Evolutionary conservation across 305 asterid genomes (phyloP).

Genomic region (Rubia tinctorum): DNA sequence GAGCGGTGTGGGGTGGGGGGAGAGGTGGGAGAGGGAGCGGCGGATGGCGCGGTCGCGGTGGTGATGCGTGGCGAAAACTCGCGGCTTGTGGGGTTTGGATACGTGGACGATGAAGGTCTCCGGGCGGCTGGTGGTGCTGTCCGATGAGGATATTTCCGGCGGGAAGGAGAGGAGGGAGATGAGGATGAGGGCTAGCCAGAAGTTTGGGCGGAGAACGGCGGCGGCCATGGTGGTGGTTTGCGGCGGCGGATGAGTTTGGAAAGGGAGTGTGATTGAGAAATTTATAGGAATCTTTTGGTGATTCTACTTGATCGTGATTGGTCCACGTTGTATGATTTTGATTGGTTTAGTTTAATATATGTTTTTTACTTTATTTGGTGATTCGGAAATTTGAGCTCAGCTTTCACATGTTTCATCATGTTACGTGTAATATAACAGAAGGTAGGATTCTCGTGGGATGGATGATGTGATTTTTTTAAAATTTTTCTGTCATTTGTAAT

Average conservation of each 20-base stretch:
- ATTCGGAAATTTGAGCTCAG: neutral
- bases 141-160: neutral
- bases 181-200: conserved; percentile 11
- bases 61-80: conserved; percentile 52
- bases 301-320: neutral
- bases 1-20: conserved; percentile 47
- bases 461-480: neutral
- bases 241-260: neutral
- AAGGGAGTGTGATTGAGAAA: neutral
- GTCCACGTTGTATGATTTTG: neutral
- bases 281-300: neutral
- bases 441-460: neutral
- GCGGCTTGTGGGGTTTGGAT: conserved; percentile 54
- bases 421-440: too few species aligned
- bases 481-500: too few species aligned
- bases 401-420: neutral
- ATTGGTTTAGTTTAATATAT: neutral
- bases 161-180: neutral
- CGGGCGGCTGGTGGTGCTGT: conserved; percentile 24
- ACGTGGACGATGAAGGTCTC: conserved; percentile 81
- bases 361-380: neutral
- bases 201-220: conserved; percentile 3
- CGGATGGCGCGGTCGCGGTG: conserved; percentile 71
- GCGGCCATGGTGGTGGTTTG: conserved; percentile 17
- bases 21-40: conserved; percentile 51